These are phyloP conservation scores for Geotrichum klebahnii DNA, from an alignment of 1,139 yeast species.

Conservation along the genomic window DNA sequence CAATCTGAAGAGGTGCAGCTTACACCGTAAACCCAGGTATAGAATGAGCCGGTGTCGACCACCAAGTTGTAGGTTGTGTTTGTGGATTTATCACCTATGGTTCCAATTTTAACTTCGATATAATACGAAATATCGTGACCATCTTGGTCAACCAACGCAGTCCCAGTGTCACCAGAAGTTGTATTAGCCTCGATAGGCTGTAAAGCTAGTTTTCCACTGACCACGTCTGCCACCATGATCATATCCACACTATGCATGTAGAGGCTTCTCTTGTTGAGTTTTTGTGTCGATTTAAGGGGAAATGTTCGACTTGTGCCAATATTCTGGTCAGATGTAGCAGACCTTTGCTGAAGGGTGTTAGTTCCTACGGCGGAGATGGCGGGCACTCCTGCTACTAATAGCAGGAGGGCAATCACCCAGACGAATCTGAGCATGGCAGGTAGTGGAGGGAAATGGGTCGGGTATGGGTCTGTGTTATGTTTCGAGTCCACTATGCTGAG, in stretches of 20 bases:
- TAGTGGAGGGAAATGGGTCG: no score
- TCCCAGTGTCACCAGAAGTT: conserved; percentile 9
- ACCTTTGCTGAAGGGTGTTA: no score
- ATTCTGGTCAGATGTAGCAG: no score
- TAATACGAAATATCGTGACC: conserved; percentile 37
- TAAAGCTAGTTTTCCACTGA: conserved; percentile 1
- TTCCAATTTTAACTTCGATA: conserved; percentile 32
- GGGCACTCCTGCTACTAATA: neutral
- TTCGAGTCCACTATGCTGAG: no score
- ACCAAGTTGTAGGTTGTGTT: conserved; percentile 46
- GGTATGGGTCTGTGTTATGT: no score
- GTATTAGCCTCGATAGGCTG: neutral
- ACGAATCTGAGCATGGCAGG: conserved; percentile 3
- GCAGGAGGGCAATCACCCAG: neutral
- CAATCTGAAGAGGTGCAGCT: conserved; percentile 51
- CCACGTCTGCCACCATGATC: conserved; percentile 7
- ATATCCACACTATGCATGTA: neutral
- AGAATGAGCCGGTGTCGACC: conserved; percentile 63
- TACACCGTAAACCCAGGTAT: conserved; percentile 59
- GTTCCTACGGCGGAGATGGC: neutral
- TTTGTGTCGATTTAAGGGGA: conserved; percentile 13
- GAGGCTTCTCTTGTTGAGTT: conserved; percentile 6
- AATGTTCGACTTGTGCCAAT: conserved; percentile 12
- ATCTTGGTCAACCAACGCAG: conserved; percentile 29
- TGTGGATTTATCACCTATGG: conserved; percentile 6